These are phyloP conservation scores for Pogostemon cablin DNA, from an alignment of 257 asterid genomes.

Conservation along the genomic window DNA sequence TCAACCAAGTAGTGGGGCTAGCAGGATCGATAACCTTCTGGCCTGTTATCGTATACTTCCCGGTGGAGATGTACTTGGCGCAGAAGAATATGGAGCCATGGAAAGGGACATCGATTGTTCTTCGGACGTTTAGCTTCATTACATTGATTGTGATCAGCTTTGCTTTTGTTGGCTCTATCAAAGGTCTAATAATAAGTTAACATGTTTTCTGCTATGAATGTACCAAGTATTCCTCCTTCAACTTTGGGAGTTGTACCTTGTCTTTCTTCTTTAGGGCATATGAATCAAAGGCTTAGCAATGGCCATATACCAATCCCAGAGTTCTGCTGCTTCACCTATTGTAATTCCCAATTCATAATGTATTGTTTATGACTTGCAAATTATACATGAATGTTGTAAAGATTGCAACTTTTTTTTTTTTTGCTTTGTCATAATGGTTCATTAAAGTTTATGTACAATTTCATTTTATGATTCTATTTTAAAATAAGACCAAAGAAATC, in stretches of 20 bases:
- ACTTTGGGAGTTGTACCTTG: background rate
- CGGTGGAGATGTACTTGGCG: constrained; percentile 76
- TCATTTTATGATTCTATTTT: background rate
- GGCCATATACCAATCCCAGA: background rate
- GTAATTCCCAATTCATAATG: too few species aligned
- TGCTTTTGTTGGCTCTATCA: constrained; percentile 77
- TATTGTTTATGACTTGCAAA: too few species aligned
- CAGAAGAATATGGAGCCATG: constrained; percentile 52
- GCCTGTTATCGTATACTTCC: constrained; percentile 78
- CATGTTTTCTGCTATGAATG: background rate
- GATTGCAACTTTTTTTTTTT: background rate
- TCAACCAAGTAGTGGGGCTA: constrained; percentile 73
- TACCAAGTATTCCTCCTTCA: background rate
- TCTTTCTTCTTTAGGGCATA: background rate
- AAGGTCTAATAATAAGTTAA: constrained; percentile 54
- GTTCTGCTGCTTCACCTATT: too few species aligned
- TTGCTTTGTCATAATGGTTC: background rate
- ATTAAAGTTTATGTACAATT: background rate
- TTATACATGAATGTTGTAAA: background rate
- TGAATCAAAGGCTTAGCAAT: background rate
- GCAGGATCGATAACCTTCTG: constrained; percentile 79
- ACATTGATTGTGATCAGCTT: constrained; percentile 54
- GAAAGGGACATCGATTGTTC: constrained; percentile 47
- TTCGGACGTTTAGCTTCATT: constrained; percentile 46
- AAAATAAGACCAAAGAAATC: too few species aligned